These are phyloP conservation scores for Penicillium sp. DNA, from an alignment of 2,329 filamentous ascomycete species.

Conservation along the genomic window DNA sequence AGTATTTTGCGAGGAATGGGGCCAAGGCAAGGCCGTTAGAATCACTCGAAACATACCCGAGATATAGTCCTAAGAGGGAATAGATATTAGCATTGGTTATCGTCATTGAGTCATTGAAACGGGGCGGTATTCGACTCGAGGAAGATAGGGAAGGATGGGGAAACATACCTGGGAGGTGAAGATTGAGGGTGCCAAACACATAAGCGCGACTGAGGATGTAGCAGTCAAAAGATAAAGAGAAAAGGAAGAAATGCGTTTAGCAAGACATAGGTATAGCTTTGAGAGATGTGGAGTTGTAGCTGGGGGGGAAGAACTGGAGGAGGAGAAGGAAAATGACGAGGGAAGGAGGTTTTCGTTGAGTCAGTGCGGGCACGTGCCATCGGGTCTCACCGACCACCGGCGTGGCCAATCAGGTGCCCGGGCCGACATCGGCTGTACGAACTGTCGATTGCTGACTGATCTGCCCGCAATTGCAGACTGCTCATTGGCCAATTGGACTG, in stretches of 20 bases:
- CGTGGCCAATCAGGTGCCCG: constrained; percentile 32
- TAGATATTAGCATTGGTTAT: constrained; percentile 9
- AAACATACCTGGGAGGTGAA: constrained; percentile 81
- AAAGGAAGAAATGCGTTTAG: constrained; percentile 27
- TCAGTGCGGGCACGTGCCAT: constrained; percentile 32
- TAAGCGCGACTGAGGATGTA: constrained; percentile 65
- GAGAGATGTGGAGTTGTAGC: constrained; percentile 2
- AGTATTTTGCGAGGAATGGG: constrained; percentile 20
- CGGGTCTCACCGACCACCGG: constrained; percentile 32
- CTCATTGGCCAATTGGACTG: constrained; percentile 5
- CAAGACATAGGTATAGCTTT: constrained; percentile 32
- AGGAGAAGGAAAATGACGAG: constrained; percentile 16
- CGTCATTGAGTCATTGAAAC: not conserved
- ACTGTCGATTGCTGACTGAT: constrained; percentile 5
- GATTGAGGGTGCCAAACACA: constrained; percentile 81
- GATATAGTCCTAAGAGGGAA: constrained; percentile 61
- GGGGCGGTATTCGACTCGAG: not conserved
- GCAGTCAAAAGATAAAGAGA: constrained; percentile 38
- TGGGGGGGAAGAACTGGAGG: constrained; percentile 18
- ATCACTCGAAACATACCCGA: constrained; percentile 52
- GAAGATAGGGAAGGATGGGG: not conserved
- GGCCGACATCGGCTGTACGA: constrained; percentile 23
- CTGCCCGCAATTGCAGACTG: not conserved
- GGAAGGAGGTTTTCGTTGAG: constrained; percentile 28
- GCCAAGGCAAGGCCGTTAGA: constrained; percentile 13